Base-by-base conservation (phyloP, 208 protist species). In the Wallacemonas sp. region DNA sequence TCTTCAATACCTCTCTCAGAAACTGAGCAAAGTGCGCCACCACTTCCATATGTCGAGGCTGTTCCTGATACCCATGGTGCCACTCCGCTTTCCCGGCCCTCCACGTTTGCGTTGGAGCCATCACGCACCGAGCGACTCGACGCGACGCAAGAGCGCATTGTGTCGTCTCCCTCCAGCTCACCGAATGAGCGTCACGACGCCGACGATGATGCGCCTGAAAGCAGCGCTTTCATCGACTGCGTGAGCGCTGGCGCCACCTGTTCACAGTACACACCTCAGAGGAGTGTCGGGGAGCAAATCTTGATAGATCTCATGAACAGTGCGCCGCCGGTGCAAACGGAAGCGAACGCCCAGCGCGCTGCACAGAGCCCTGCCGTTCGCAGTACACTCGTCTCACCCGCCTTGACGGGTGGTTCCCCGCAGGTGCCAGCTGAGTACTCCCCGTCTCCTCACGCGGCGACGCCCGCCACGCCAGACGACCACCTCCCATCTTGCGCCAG, bases 191-290 rank as follows among this genome's bases (percentile, higher is more conserved):
- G n/a, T 15, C 51, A 54, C 15, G n/a, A 6, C 2, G 30, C 4
- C 21, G 59, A 51, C 21, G 61, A 53, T 3, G 68, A 70, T 31
- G 70, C 34, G 6, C n/a, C 66, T 0, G 47, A 41, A 31, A 77
- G 73, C 54, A 68, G 62, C 19, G 73, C 69, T 1, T 80, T 80
- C 41, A 55, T 60, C 2, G 64, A 80, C 63, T 75, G 78, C 44
- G 46, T 42, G 14, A 77, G 67, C 26, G 60, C 67, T 6, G 53
- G 41, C 0, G 44, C 26, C 2, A 66, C 49, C 1, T 58, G 26
- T 19, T 38, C 53, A 21, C 31, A 46, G 2, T 62, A 44, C 31
- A 47, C 34, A 27, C 59, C 49, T 38, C 27, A 64, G 51, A 17
- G 51, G 45, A 58, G 51, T 38, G 22, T 31, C 6, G 46, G 26